Evolutionary conservation across 2,329 filamentous ascomycete genomes (phyloP).

Genomic region (Penicillium sp.): DNA sequence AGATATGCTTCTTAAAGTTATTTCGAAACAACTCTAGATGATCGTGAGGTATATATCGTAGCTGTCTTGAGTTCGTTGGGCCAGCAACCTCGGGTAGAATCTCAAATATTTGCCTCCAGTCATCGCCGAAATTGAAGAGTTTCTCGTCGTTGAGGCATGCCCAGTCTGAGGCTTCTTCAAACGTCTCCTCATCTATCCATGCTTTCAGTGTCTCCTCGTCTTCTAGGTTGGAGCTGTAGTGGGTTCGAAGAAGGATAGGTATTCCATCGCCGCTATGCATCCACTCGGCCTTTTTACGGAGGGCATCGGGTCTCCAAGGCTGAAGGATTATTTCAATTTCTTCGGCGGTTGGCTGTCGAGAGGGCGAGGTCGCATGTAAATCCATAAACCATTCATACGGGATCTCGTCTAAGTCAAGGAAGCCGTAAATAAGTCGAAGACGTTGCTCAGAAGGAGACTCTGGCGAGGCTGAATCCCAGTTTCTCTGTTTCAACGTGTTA

Average conservation of each 20-base stretch:
- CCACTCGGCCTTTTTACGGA: slow-evolving; percentile 8
- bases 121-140: slow-evolving; percentile 8
- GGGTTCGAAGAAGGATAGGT: slow-evolving; percentile 9
- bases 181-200: not conserved
- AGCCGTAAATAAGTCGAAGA: slow-evolving; percentile 5
- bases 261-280: not conserved
- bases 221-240: slow-evolving; percentile 5
- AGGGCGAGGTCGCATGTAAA: not conserved
- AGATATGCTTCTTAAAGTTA: not conserved
- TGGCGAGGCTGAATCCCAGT: slow-evolving; percentile 2
- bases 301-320: slow-evolving; percentile 5
- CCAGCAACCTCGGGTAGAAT: slow-evolving; percentile 10
- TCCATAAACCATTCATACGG: slow-evolving; percentile 5
- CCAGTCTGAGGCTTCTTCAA: slow-evolving; percentile 6
- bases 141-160: slow-evolving; percentile 3
- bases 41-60: not conserved
- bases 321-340: slow-evolving; percentile 9
- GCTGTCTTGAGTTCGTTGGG: slow-evolving; percentile 4
- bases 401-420: slow-evolving; percentile 9
- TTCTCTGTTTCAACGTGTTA: not conserved
- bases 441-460: slow-evolving; percentile 5
- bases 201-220: slow-evolving; percentile 4
- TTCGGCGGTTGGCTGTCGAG: slow-evolving; percentile 9
- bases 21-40: not conserved
- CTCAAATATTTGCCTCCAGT: slow-evolving; percentile 9